A percentile compares a stretch with the other conserved stretches of the same genome.
Conservation (phyloP, 495 filamentous ascomycete species). For the Penicillium arizonense region DNA sequence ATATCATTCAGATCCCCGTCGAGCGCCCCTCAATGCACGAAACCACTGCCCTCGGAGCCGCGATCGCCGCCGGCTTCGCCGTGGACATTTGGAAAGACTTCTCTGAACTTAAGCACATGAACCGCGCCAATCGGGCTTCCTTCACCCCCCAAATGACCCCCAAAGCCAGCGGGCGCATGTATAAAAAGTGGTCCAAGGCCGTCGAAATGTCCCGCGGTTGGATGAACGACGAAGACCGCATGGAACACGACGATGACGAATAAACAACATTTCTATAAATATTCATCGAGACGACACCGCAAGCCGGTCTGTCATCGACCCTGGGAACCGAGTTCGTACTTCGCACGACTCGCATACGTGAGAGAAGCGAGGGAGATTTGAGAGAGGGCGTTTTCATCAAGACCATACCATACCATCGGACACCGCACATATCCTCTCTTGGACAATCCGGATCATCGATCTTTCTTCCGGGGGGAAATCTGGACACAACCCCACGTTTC, state of each 20-base stretch:
- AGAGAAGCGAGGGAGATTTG: background rate
- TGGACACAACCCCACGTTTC: constrained; percentile 12
- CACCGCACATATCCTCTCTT: constrained; percentile 4
- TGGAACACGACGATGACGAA: constrained; percentile 34
- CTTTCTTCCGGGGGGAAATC: constrained; percentile 6
- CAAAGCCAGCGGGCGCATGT: constrained; percentile 65
- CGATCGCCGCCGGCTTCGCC: constrained; percentile 89
- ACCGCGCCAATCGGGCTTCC: constrained; percentile 67
- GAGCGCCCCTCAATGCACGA: constrained; percentile 90
- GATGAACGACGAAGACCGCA: constrained; percentile 49
- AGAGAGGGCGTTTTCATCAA: background rate
- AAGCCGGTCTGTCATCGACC: constrained; percentile 5
- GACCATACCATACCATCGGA: constrained; percentile 2
- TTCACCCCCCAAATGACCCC: constrained; percentile 67
- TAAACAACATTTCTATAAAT: constrained; percentile 15
- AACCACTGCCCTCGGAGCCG: constrained; percentile 90
- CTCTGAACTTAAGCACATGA: constrained; percentile 76
- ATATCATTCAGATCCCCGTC: constrained; percentile 84
- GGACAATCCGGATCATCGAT: background rate
- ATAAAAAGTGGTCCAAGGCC: constrained; percentile 77
- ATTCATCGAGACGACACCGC: constrained; percentile 9
- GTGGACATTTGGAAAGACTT: constrained; percentile 79
- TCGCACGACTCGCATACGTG: background rate
- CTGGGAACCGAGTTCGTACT: background rate
- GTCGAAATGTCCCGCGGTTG: constrained; percentile 91